Conservation (phyloP, 306 rosid species). For the Lupinus albus region DNA sequence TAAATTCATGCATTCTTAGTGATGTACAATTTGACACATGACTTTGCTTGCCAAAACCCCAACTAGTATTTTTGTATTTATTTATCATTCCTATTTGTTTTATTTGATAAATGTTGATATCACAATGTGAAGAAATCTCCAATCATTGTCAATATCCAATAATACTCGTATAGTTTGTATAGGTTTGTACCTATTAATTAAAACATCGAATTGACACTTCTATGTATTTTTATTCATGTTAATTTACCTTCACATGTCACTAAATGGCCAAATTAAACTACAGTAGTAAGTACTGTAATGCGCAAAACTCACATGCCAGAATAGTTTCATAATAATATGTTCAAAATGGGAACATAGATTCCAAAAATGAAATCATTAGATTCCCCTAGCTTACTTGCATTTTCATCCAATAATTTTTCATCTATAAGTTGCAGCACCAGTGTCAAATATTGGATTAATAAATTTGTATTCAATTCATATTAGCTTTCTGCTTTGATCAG, state of each 20-base stretch:
- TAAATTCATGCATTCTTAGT: conserved; percentile 5
- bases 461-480: neutral
- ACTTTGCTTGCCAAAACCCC: conserved; percentile 36
- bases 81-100: conserved; percentile 44
- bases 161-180: conserved; percentile 33
- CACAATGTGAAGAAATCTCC: conserved; percentile 4
- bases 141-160: conserved; percentile 28
- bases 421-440: conserved; percentile 8
- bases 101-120: conserved; percentile 32
- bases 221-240: conserved; percentile 24
- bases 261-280: conserved; percentile 35
- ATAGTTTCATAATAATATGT: conserved; percentile 23
- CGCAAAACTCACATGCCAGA: conserved; percentile 37
- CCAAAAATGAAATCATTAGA: conserved; percentile 45
- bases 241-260: conserved; percentile 42
- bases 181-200: conserved; percentile 43
- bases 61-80: conserved; percentile 42
- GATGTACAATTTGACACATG: conserved; percentile 35
- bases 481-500: neutral
- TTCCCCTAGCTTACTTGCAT: conserved; percentile 42
- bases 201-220: conserved; percentile 34
- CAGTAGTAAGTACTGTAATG: conserved; percentile 34
- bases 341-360: conserved; percentile 23
- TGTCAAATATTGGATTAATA: neutral
- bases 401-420: conserved; percentile 30